phyloP scores from a whole-genome alignment of 345 rosid genomes.

The Pistacia atlantica region DNA sequence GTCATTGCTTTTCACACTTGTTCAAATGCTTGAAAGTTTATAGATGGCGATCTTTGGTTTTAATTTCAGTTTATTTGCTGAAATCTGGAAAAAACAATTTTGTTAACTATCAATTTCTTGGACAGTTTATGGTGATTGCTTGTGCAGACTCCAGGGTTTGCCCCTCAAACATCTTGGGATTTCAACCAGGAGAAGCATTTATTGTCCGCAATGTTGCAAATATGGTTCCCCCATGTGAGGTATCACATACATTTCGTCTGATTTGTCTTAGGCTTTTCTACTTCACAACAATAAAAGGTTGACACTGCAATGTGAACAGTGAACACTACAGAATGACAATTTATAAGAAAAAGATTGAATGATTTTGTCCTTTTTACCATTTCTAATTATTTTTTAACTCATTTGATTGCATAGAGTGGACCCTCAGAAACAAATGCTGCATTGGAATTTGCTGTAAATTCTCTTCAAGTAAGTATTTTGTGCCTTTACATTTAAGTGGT shows the following conservation, averaged over 20 bases:
- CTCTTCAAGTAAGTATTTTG: slow-evolving; percentile 59
- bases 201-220: slow-evolving; percentile 88
- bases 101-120: slow-evolving; percentile 34
- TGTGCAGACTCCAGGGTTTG: slow-evolving; percentile 99
- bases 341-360: slow-evolving; percentile 1
- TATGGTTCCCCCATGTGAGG: slow-evolving; percentile 87
- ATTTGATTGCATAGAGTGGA: slow-evolving; percentile 60
- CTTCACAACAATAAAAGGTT: not conserved
- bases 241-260: slow-evolving; percentile 24
- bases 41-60: not conserved
- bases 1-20: not conserved
- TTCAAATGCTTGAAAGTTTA: not conserved
- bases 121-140: slow-evolving; percentile 94
- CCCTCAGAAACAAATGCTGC: slow-evolving; percentile 97
- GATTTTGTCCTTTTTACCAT: not conserved
- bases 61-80: slow-evolving; percentile 6
- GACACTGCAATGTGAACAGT: not conserved
- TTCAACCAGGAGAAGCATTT: slow-evolving; percentile 98
- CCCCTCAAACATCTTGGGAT: slow-evolving; percentile 84
- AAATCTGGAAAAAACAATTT: not conserved
- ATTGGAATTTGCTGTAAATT: slow-evolving; percentile 86
- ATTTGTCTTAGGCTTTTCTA: not conserved
- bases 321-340: not conserved
- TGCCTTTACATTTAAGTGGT: not conserved
- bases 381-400: slow-evolving; percentile 3